Conservation (phyloP, 2,329 filamentous ascomycete genomes). For the Alternaria sp. region DNA sequence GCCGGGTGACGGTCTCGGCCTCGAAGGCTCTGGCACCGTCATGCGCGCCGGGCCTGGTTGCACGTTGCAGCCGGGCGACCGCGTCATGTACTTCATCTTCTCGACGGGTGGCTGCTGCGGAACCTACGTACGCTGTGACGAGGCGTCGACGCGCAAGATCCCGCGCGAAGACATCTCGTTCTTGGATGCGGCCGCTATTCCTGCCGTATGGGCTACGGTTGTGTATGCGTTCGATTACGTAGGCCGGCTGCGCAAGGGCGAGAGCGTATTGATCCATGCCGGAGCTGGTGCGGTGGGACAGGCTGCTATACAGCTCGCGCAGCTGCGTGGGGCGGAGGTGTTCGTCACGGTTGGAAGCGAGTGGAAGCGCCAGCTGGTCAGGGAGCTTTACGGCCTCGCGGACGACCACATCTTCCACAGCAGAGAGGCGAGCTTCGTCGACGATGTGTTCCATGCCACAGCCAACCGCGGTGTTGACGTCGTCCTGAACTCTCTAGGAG, state of each 20-base stretch:
- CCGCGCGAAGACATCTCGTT: slow-evolving; percentile 13
- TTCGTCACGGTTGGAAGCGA: slow-evolving; percentile 23
- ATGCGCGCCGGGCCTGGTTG: slow-evolving; percentile 10
- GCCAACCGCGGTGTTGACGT: slow-evolving; percentile 42
- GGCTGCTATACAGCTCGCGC: slow-evolving; percentile 29
- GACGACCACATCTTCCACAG: slow-evolving; percentile 43
- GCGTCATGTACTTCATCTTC: slow-evolving; percentile 15
- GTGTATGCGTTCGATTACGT: slow-evolving; percentile 30
- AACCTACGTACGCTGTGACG: slow-evolving; percentile 12
- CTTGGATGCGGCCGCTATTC: slow-evolving; percentile 16
- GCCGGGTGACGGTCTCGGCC: slow-evolving; percentile 7
- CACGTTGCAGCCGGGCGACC: slow-evolving; percentile 9
- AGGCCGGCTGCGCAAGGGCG: slow-evolving; percentile 32
- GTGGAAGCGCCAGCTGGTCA: slow-evolving; percentile 13
- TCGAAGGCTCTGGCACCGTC: slow-evolving; percentile 22
- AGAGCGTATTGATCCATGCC: slow-evolving; percentile 37
- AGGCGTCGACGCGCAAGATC: slow-evolving; percentile 4
- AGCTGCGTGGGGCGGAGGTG: slow-evolving; percentile 22
- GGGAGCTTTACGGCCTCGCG: slow-evolving; percentile 27
- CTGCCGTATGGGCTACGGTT: slow-evolving; percentile 17
- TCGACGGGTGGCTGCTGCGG: slow-evolving; percentile 9
- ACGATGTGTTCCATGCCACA: slow-evolving; percentile 31
- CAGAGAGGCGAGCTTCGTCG: slow-evolving; percentile 35
- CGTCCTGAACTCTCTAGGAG: slow-evolving; percentile 41
- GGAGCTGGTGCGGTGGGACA: slow-evolving; percentile 32